phyloP scores from a whole-genome alignment of 371 early-diverging fungal genomes.

The Mortierella polycephala region DNA sequence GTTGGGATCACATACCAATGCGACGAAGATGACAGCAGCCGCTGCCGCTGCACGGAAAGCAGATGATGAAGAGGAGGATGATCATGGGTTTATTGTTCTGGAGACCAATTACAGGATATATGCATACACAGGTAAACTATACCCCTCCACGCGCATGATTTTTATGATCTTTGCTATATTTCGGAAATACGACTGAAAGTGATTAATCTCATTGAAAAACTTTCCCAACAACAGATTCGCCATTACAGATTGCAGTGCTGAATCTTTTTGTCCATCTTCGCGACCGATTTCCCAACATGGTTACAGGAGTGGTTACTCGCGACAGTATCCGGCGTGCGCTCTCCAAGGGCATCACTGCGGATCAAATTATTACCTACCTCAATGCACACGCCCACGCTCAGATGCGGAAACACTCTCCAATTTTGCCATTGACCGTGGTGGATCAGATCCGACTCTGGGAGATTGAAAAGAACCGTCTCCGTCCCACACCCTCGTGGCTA shows the following conservation, averaged over 20 bases:
- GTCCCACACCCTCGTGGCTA: constrained; percentile 72
- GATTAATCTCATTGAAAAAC: not conserved
- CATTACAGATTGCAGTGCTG: constrained; percentile 97
- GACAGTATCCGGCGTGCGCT: constrained; percentile 93
- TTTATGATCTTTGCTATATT: not conserved
- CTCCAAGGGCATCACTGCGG: constrained; percentile 94
- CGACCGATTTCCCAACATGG: constrained; percentile 94
- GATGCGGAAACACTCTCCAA: constrained; percentile 84
- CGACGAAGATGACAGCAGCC: constrained; percentile 21
- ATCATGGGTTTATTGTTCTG: constrained; percentile 82
- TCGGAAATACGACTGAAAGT: not conserved
- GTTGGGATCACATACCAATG: constrained; percentile 35
- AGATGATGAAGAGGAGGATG: constrained; percentile 61
- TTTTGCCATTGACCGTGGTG: constrained; percentile 93
- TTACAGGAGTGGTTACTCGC: constrained; percentile 91
- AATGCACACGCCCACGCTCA: constrained; percentile 93
- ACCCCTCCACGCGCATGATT: not conserved
- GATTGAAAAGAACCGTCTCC: constrained; percentile 92
- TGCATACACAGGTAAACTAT: constrained; percentile 86
- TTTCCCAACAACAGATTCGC: constrained; percentile 68
- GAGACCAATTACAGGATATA: constrained; percentile 96
- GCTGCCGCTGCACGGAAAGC: constrained; percentile 31
- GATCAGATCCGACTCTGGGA: constrained; percentile 99
- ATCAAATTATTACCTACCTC: constrained; percentile 94
- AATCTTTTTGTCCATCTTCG: constrained; percentile 90